phyloP scores from a whole-genome alignment of 2,329 filamentous ascomycete genomes.

The Fusarium bulbicola region DNA sequence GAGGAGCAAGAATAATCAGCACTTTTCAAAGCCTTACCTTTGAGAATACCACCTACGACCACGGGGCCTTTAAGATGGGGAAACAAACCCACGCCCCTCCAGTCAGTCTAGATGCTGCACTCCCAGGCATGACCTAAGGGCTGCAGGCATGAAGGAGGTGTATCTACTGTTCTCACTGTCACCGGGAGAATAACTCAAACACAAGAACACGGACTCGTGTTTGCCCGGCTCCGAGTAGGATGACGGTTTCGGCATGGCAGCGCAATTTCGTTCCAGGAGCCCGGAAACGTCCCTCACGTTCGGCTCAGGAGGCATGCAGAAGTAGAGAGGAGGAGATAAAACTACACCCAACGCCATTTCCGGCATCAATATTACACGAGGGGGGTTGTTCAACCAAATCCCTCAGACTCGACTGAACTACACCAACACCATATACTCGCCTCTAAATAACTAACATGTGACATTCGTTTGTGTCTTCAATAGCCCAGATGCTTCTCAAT shows the following conservation, averaged over 20 bases:
- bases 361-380: slow-evolving; percentile 37
- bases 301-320: background rate
- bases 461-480: slow-evolving; percentile 28
- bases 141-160: background rate
- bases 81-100: background rate
- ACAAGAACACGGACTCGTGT: background rate
- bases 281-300: background rate
- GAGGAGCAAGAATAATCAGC: background rate
- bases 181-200: background rate
- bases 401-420: slow-evolving; percentile 21
- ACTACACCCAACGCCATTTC: slow-evolving; percentile 39
- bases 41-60: background rate
- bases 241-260: background rate
- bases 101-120: background rate
- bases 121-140: background rate
- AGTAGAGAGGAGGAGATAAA: slow-evolving; percentile 12
- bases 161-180: background rate
- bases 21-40: slow-evolving; percentile 12
- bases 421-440: background rate
- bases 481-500: slow-evolving; percentile 28
- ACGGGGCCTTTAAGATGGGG: background rate
- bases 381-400: background rate
- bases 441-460: slow-evolving; percentile 18
- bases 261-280: background rate
- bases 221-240: background rate